These are phyloP conservation scores for Batrachochytrium dendrobatidis DNA, from an alignment of 371 early-diverging fungal species.

Conservation along the genomic window DNA sequence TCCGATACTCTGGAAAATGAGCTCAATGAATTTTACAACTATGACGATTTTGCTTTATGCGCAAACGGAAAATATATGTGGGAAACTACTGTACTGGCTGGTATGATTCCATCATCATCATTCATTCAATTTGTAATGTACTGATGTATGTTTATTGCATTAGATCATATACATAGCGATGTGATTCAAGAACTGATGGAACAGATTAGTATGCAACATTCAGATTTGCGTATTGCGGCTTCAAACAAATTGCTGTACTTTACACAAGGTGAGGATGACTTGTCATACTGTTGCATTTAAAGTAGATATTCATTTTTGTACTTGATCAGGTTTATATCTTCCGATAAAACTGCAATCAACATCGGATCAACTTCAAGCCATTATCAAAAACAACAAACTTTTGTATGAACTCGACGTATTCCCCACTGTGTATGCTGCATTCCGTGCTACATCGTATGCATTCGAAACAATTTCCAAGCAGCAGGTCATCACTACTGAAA, in stretches of 20 bases:
- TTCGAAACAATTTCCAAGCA: slow-evolving; percentile 23
- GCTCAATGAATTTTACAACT: slow-evolving; percentile 67
- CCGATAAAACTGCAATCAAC: slow-evolving; percentile 21
- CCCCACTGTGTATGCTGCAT: slow-evolving; percentile 38
- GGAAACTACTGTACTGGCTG: slow-evolving; percentile 35
- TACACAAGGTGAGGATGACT: slow-evolving; percentile 16
- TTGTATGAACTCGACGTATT: slow-evolving; percentile 47
- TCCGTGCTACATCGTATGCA: slow-evolving; percentile 34
- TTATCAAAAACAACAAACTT: slow-evolving; percentile 41
- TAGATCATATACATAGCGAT: neutral
- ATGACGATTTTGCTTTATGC: slow-evolving; percentile 49
- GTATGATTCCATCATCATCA: slow-evolving; percentile 10
- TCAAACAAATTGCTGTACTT: slow-evolving; percentile 24
- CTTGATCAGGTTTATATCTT: no score
- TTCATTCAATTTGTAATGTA: neutral
- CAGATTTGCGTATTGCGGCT: neutral
- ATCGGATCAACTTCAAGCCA: slow-evolving; percentile 38
- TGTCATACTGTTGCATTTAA: neutral
- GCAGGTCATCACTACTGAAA: slow-evolving; percentile 8
- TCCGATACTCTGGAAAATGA: slow-evolving; percentile 52
- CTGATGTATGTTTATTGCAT: neutral
- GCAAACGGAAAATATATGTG: slow-evolving; percentile 37
- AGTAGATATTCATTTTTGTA: neutral
- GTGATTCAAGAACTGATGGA: neutral
- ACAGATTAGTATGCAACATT: neutral